Base-by-base conservation (phyloP, 371 early-diverging fungal species). In the Mortierella sp. region DNA sequence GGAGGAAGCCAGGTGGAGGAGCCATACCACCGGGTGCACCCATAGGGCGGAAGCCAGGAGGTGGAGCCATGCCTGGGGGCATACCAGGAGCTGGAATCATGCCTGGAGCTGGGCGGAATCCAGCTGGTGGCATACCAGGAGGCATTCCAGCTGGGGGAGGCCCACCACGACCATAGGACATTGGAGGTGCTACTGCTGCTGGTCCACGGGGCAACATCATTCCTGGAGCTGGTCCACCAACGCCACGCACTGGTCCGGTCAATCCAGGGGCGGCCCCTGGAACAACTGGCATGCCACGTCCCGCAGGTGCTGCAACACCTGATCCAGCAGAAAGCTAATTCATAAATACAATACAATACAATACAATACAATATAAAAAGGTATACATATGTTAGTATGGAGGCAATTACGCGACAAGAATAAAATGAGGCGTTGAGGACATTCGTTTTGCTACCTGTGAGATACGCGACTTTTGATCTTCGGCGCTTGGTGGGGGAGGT, bases 211-310 rank as follows among this genome's bases (percentile, higher is more conserved):
- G 92, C 71, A 91, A 88, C 94, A 94, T 94, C 91, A 89, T 90
- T 87, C 90, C 90, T 63, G 93, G 91, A 11, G 94, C 92, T 62
- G 97, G 97, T 47, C 96, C 98, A 74, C 97, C 97, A 45, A 98
- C 91, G 57, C 97, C 97, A 64, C 96, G 90, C 28, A 96, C 94
- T 41, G 97, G 97, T 28, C 96, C 97, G 58, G 92, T 91, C 58
- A 97, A 88, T 48, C 96, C 97, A 28, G 83, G 77, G 4, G 80
- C 77, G 55, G 70, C 84, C 60, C 91, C 91, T 32, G 90, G 91
- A 53, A 90, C 92, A 59, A 95, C 88, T 57, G 97, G 96, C 74
- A 97, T 85, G 41, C 97, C 98, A 76, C 98, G 92, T 63, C 97
- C 97, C 52, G 95, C 95, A 67, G 97, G 95, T 66, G 94, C 84